Conservation (phyloP, 2,329 filamentous ascomycete genomes). For the Cladosporium sp. region DNA sequence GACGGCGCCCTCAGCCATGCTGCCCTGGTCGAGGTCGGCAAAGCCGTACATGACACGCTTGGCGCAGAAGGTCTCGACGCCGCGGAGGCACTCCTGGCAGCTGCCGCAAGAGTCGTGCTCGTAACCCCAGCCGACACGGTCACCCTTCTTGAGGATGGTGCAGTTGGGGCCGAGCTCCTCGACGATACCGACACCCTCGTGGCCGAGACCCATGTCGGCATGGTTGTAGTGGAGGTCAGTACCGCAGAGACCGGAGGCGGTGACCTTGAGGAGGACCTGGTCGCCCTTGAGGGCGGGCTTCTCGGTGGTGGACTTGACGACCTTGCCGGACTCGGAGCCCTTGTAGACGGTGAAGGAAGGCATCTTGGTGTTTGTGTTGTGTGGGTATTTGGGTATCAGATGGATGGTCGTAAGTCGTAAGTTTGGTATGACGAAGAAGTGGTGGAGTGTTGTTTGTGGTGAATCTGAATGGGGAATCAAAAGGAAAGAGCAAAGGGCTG, state of each 20-base stretch:
- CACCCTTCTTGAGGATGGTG: conserved; percentile 50
- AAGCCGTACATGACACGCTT: conserved; percentile 46
- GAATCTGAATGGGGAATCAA: background rate
- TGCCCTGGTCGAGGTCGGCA: conserved; percentile 50
- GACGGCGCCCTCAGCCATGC: conserved; percentile 48
- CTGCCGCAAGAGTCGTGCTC: conserved; percentile 46
- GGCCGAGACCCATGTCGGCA: conserved; percentile 51
- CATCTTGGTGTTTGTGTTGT: conserved; percentile 28
- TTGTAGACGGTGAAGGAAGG: conserved; percentile 63
- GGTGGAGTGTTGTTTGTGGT: background rate
- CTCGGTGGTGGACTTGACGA: conserved; percentile 52
- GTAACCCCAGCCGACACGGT: conserved; percentile 55
- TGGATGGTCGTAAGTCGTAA: conserved; percentile 15
- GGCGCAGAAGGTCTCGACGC: conserved; percentile 47
- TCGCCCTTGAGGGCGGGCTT: conserved; percentile 50
- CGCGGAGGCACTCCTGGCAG: conserved; percentile 48
- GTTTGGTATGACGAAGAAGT: background rate
- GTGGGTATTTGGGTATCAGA: conserved; percentile 1
- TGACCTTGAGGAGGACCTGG: conserved; percentile 63
- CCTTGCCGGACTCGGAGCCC: conserved; percentile 59
- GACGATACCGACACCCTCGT: conserved; percentile 57
- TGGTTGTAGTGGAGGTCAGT: conserved; percentile 52
- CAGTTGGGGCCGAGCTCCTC: conserved; percentile 49
- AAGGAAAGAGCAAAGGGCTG: background rate
- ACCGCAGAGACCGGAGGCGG: conserved; percentile 67